A percentile compares a stretch with the other conserved stretches of the same genome.
These are phyloP conservation scores for Pseudopediastrum boryanum DNA, from an alignment of 139 green algal species.

Conservation along the genomic window DNA sequence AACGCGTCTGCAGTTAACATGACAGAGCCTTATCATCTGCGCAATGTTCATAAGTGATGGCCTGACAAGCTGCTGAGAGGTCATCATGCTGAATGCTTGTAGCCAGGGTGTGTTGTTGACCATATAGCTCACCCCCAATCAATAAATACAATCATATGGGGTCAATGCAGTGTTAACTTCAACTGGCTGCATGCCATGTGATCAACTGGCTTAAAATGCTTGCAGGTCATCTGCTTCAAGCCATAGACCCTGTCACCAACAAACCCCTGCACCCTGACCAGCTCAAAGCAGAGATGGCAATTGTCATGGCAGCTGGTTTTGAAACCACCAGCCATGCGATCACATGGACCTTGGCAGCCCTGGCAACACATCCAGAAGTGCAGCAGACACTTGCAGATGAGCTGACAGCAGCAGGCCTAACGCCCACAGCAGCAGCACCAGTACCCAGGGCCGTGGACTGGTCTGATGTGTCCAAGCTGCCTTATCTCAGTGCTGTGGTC, in stretches of 20 bases:
- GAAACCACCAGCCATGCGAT: conserved; percentile 13
- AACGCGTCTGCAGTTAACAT: no score
- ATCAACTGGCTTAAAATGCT: no score
- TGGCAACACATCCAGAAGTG: not conserved
- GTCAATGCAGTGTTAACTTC: no score
- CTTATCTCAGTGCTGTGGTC: not conserved
- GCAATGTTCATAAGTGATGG: no score
- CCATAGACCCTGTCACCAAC: not conserved
- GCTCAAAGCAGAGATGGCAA: conserved; percentile 16
- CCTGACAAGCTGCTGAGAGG: no score
- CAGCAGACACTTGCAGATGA: conserved; percentile 2
- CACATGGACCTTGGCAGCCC: not conserved
- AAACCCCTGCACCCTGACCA: not conserved
- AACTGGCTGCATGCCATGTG: no score
- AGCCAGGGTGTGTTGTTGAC: no score
- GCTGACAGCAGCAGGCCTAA: conserved; percentile 2
- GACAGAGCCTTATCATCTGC: no score
- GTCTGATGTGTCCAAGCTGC: not conserved
- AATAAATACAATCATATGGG: no score
- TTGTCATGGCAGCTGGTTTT: conserved; percentile 22
- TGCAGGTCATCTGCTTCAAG: not conserved
- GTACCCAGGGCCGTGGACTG: not conserved
- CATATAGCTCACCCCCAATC: no score
- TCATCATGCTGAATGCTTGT: no score
- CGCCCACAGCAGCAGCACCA: conserved; percentile 1